phyloP scores from a whole-genome alignment of 1,284 basidiomycete species.

The Anthracocystis setariae region DNA sequence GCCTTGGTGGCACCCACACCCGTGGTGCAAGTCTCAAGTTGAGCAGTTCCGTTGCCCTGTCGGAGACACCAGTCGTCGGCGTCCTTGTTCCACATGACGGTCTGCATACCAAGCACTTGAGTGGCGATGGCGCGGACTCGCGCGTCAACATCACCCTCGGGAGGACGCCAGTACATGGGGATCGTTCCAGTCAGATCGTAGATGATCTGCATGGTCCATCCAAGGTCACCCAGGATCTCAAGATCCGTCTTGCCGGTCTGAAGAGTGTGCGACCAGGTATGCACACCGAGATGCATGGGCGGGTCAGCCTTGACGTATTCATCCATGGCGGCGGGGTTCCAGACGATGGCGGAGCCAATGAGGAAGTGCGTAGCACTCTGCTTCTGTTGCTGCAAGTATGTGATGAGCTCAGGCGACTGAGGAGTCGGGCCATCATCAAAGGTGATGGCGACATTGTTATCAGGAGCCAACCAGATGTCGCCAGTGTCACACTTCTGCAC shows the following conservation, averaged over 20 bases:
- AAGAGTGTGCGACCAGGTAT: slow-evolving; percentile 68
- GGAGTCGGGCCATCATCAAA: slow-evolving; percentile 78
- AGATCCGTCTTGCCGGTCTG: slow-evolving; percentile 79
- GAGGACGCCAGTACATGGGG: slow-evolving; percentile 61
- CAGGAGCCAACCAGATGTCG: slow-evolving; percentile 58
- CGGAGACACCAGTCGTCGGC: slow-evolving; percentile 63
- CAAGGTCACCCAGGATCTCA: slow-evolving; percentile 80
- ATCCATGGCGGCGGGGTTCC: slow-evolving; percentile 73
- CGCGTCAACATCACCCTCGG: slow-evolving; percentile 62
- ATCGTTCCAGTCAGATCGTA: slow-evolving; percentile 76
- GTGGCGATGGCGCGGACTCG: slow-evolving; percentile 62
- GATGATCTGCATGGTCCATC: slow-evolving; percentile 84
- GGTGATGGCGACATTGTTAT: slow-evolving; percentile 51
- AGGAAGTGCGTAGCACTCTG: slow-evolving; percentile 78
- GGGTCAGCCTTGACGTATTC: slow-evolving; percentile 71
- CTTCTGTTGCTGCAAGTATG: slow-evolving; percentile 75
- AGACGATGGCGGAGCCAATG: slow-evolving; percentile 79
- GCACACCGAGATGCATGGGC: slow-evolving; percentile 75
- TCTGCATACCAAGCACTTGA: slow-evolving; percentile 59
- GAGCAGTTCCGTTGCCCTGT: slow-evolving; percentile 54
- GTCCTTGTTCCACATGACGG: slow-evolving; percentile 61
- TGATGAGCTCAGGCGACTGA: slow-evolving; percentile 70
- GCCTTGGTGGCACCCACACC: slow-evolving; percentile 40
- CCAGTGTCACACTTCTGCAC: slow-evolving; percentile 55
- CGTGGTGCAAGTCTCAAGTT: slow-evolving; percentile 47